Evolutionary conservation across 2,329 filamentous ascomycete species (phyloP), one percentile per base, ranked within the genome.

Genomic region (Amauroascus verrucosus): DNA sequence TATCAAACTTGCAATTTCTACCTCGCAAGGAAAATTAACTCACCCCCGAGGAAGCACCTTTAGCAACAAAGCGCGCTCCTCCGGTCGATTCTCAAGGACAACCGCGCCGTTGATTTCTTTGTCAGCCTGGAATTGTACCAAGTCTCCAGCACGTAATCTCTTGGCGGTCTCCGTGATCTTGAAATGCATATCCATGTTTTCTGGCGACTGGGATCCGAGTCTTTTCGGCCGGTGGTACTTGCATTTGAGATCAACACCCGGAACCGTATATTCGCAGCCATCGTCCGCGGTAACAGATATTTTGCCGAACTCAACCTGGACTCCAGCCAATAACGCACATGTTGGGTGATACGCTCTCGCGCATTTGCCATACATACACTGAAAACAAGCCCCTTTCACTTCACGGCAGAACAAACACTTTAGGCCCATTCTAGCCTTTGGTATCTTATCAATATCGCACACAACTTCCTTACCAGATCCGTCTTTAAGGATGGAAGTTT

Each of bases 371-470:
- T 88, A 85, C 0, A 88, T 94, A 70, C 93, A 98, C 68, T 97
- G 91, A 72, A 98, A 94, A 71, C 91, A 96, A 14, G 88, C 88
- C n/a, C 93, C 93, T 54, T 86, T 86, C 69, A 93, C 94, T 30
- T 89, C 94, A 32, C 90, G 87, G 66, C 93, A 98, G 71, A 88
- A 95, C 57, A 95, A 82, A 68, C 93, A 98, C 69, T 95, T 95
- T 60, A 97, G 82, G 24, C 94, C 89, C 60, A 95, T 74, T 18
- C 91, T 86, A 53, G 86, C 88, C 67, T 93, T 91, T 65, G 86
- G 83, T 60, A 97, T 89, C 56, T 81, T 81, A n/a, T 80, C 78
- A 48, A 89, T 80, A 60, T 94, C 91, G 60, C 80, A 85, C 22
- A 96, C 79, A 8, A 82, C 78, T 57, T 95, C 88, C 47, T 78